These are phyloP conservation scores for Lolium perenne DNA, from an alignment of 176 grass and related monocot species.

Conservation along the genomic window DNA sequence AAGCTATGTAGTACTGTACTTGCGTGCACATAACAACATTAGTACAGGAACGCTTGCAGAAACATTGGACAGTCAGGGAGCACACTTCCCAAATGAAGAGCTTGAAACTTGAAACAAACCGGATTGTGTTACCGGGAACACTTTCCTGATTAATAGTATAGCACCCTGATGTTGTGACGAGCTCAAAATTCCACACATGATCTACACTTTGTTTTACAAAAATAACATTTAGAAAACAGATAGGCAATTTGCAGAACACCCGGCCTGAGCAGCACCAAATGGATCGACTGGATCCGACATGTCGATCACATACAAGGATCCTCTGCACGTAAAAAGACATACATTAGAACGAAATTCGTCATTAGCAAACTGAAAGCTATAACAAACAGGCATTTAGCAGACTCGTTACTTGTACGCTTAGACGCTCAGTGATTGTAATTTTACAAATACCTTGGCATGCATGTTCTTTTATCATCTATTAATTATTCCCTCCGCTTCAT, in stretches of 20 bases:
- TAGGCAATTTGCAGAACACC: neutral
- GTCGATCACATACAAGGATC: neutral
- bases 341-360: neutral
- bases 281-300: neutral
- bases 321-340: slow-evolving; percentile 22
- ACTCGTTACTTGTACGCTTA: neutral
- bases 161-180: neutral
- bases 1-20: too few species aligned
- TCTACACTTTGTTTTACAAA: slow-evolving; percentile 54
- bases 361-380: neutral
- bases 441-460: neutral
- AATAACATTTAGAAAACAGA: slow-evolving; percentile 6
- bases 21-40: neutral
- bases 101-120: neutral
- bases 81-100: neutral
- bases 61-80: neutral
- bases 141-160: neutral
- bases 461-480: neutral
- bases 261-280: neutral
- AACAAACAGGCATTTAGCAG: neutral
- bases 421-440: neutral
- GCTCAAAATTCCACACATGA: slow-evolving; percentile 45
- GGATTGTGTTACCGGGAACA: neutral
- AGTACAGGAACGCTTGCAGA: neutral
- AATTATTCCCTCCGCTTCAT: too few species aligned